Base-by-base conservation (phyloP, 1,284 basidiomycete genomes). In the Ganoderma meredithae region DNA sequence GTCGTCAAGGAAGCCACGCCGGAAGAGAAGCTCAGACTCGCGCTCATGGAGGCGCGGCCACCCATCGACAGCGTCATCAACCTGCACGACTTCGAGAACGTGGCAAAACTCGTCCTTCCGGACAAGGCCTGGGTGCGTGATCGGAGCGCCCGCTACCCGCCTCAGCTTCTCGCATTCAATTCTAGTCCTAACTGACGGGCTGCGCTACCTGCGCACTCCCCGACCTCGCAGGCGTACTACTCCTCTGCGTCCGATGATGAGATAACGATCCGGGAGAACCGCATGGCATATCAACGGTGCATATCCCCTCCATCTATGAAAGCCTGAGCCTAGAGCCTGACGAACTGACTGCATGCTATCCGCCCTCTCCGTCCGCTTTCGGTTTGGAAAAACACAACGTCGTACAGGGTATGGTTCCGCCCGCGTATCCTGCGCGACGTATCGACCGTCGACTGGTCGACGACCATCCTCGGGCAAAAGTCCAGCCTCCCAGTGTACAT, bases 401-500 rank as follows among this genome's bases (percentile, higher is more conserved):
- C 10, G 5, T 39, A 39, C 59, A 84, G 88, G 31, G 84, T 94
- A 67, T 94, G 90, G 90, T 93, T 93, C 84, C 84, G 91, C 3
- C 91, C 92, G 5, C 84, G 92, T 12, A 83, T 94, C 60, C 80
- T 93, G 7, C 84, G 90, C 33, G 85, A 93, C 73, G 91, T 93
- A 12, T 80, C 81, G 15, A 79, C 80, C 17, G 85, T 93, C 41
- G 88, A 92, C 78, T 90, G 83, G 79, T 85, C 84, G 12, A 88
- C 87, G 43, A 86, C 80, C 13, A 86, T 92, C 55, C 79, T 91
- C 40, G 88, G 88, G 0, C 81, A 84, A 64, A 85, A 83, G 73
- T 83, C 86, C 12, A 82, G 79, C 40, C 83, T 91, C 78, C 88
- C 89, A 0, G 80, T 92, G 3, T 92, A 91, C 77, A 90, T 91